Evolutionary conservation across 108 stramenopile species (phyloP).

Genomic region (Skeletonema menzelii): DNA sequence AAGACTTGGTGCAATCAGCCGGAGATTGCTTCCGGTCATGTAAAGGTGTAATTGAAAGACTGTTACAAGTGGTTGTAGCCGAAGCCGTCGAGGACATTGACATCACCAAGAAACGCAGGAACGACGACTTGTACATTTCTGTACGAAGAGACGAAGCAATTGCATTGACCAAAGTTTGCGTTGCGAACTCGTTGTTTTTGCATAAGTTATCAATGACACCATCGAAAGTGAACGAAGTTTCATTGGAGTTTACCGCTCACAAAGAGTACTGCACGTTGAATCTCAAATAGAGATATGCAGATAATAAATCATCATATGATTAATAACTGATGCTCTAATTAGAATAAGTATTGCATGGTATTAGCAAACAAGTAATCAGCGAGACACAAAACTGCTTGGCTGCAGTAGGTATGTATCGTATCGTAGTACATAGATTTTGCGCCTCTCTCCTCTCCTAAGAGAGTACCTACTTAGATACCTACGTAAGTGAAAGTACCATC

Average conservation of each 20-base stretch:
- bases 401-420: too few relatives aligned
- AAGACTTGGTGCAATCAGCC: slow-evolving; percentile 59
- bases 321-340: background rate
- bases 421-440: too few relatives aligned
- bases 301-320: background rate
- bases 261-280: slow-evolving; percentile 64
- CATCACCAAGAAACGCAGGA: slow-evolving; percentile 12
- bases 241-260: slow-evolving; percentile 53
- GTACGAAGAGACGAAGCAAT: slow-evolving; percentile 52
- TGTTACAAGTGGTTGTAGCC: slow-evolving; percentile 21
- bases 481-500: too few relatives aligned
- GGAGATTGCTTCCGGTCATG: slow-evolving; percentile 59
- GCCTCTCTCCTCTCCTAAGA: too few relatives aligned
- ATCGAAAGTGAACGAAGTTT: slow-evolving; percentile 15
- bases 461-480: too few relatives aligned
- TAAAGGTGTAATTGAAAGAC: slow-evolving; percentile 51
- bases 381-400: too few relatives aligned
- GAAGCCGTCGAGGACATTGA: slow-evolving; percentile 7
- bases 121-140: slow-evolving; percentile 40
- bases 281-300: slow-evolving; percentile 21
- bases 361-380: too few relatives aligned
- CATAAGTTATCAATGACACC: slow-evolving; percentile 48
- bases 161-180: slow-evolving; percentile 61
- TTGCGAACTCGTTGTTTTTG: slow-evolving; percentile 70
- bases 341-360: too few relatives aligned